Evolutionary conservation across 2,329 filamentous ascomycete genomes (phyloP).

Genomic region (Coniochaeta sp.): DNA sequence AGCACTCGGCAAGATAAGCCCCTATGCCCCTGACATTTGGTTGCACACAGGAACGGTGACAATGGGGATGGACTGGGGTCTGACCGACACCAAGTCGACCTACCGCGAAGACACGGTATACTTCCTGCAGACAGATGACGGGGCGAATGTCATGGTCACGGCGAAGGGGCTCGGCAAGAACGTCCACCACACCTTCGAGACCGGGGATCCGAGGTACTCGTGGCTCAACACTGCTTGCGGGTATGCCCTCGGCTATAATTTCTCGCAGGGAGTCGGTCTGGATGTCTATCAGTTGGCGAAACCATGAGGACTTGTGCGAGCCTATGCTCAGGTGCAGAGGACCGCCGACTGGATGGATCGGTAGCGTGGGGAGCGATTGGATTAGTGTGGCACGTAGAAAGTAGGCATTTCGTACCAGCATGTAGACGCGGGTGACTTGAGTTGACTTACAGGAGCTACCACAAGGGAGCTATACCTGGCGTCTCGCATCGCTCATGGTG

Average conservation of each 20-base stretch:
- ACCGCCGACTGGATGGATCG: no score
- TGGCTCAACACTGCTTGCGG: neutral
- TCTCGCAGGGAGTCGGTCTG: neutral
- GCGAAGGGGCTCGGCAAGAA: neutral
- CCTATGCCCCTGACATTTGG: neutral
- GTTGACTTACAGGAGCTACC: no score
- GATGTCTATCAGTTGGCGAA: neutral
- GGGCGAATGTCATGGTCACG: neutral
- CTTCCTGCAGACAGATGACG: neutral
- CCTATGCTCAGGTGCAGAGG: neutral
- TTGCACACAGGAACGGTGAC: neutral
- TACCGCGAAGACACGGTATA: neutral
- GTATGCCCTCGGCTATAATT: neutral
- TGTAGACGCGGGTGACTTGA: no score
- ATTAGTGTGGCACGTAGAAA: no score
- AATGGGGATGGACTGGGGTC: conserved; percentile 1
- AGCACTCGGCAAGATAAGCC: neutral
- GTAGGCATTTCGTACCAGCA: no score
- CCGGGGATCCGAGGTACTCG: neutral
- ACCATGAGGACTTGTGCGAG: neutral
- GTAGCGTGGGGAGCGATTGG: no score
- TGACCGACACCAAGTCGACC: neutral
- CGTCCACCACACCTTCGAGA: neutral
- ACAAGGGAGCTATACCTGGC: no score
- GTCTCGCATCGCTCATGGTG: no score